Evolutionary conservation across 192 early-diverging fungal species (phyloP), one percentile per base, ranked within the genome.

Genomic region (Umbelopsis isabellina): DNA sequence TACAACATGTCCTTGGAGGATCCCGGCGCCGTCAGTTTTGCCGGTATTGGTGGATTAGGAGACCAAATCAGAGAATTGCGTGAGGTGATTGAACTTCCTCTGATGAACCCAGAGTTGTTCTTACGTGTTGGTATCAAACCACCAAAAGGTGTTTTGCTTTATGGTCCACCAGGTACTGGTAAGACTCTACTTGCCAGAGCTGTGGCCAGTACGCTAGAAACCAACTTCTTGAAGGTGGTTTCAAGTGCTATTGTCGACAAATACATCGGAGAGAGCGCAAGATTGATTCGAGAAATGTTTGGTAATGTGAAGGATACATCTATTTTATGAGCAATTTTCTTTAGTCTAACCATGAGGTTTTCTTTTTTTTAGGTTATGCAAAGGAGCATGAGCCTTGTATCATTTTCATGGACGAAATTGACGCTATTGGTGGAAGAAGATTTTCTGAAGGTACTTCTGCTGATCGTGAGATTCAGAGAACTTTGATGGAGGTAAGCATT

Each of bases 351-450:
- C 47, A 55, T 12, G 22, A 5, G 10, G 6, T 10, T 2, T 1
- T 41, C 3, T 10, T 18, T 18, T 27, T 1, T 46, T 4, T 69
- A 90, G 88, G 85, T 0, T 99, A 99, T 82, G 98, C 98, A 44
- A 94, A 92, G 70, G 97, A 98, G 77, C 98, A 99, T 79, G 96
- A 99, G 74, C 98, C 98, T 12, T 99, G 98, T 83, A 98, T 99
- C 70, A 99, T 99, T 46, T 99, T 99, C 74, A 99, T 99, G 97
- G 98, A 99, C 82, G 98, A 99, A 78, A 97, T 99, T 78, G 98
- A 99, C 84, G 97, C 98, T 33, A 99, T 99, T 84, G 98, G 97
- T 81, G 97, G 97, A 11, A 87, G 97, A 49, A 90, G 98, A 58
- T 99, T 99, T 84, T 96, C 94, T 18, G 98, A 99, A 76, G 96